Evolutionary conservation across 805 yeast species (phyloP), one percentile per base, ranked within the genome.

Genomic region (Cyberlindnera lachancei): DNA sequence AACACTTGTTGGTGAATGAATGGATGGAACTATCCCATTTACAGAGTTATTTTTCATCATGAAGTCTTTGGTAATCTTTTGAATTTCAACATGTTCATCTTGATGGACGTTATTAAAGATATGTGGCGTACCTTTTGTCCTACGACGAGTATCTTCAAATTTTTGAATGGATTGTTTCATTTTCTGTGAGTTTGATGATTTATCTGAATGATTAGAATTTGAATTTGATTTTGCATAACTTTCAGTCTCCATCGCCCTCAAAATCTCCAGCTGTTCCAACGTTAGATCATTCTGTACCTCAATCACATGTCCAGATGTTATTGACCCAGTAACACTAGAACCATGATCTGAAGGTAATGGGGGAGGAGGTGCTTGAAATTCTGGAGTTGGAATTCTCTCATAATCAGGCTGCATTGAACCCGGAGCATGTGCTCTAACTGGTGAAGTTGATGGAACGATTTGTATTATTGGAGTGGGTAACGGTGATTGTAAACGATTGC

Each of bases 121-220:
- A 15, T 37, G 45, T 10, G 50, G 52, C 6, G 43, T 40, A 3
- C 55, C 55, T 22, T 27, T 34, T 3, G 41, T 34, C 25, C 35
- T 50, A 21, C 44, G 44, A 35, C 55, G 42, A 13, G 55, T 38
- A 20, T 36, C 34, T 26, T 50, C 54, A 34, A 24, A 43, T 15
- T 37, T 34, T 18, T 41, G 11, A 5, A 46, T 29, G 6, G 48
- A 41, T n/a, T 37, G n/a, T n/a, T n/a, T n/a, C n/a, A n/a, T 37
- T 13, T 43, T 29, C 1, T 25, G n/a, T 15, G 18, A 25, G 12
- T 19, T 5, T 12, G 12, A 19, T 16, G 27, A 25, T 16, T 15
- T 18, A 37, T 18, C 34, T 37, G 24, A 19, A 27, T n/a, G n/a
- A n/a, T n/a, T n/a, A 3, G 46, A 38, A 7, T 34, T 35, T 4